phyloP scores from a whole-genome alignment of 176 grass and related monocot species.

The Puccinellia tenuiflora region DNA sequence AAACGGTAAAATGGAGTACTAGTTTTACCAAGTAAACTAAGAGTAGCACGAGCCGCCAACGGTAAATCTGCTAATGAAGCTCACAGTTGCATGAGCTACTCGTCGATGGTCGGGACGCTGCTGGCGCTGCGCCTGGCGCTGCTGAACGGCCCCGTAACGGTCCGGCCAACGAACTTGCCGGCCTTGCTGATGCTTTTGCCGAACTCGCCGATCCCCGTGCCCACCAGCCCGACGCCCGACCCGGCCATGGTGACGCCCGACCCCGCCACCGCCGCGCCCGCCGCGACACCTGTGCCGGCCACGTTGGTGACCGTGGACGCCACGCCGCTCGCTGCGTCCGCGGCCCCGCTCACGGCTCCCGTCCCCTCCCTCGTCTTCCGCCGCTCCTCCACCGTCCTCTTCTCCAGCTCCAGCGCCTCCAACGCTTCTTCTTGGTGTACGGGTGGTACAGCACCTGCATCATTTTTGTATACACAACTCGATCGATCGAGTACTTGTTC shows the following conservation, averaged over 20 bases:
- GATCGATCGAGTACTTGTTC: background rate
- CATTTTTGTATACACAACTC: background rate
- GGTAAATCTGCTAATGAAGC: background rate
- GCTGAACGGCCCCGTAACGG: constrained; percentile 65
- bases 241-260: constrained; percentile 30
- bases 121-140: constrained; percentile 61
- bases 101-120: constrained; percentile 29
- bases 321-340: constrained; percentile 48
- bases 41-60: background rate
- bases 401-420: constrained; percentile 78
- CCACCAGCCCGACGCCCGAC: constrained; percentile 51
- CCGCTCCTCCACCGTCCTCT: constrained; percentile 57
- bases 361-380: constrained; percentile 71
- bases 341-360: constrained; percentile 48
- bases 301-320: constrained; percentile 58
- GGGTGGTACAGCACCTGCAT: constrained; percentile 63
- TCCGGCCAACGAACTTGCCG: constrained; percentile 68
- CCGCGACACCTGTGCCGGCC: constrained; percentile 30
- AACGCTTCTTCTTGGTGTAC: constrained; percentile 74
- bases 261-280: constrained; percentile 39
- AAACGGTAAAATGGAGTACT: background rate
- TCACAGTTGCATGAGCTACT: background rate
- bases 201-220: constrained; percentile 60
- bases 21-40: background rate
- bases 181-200: constrained; percentile 69